Evolutionary conservation across 345 rosid species (phyloP), one percentile per base, ranked within the genome.

Genomic region (Erodium maritimum): DNA sequence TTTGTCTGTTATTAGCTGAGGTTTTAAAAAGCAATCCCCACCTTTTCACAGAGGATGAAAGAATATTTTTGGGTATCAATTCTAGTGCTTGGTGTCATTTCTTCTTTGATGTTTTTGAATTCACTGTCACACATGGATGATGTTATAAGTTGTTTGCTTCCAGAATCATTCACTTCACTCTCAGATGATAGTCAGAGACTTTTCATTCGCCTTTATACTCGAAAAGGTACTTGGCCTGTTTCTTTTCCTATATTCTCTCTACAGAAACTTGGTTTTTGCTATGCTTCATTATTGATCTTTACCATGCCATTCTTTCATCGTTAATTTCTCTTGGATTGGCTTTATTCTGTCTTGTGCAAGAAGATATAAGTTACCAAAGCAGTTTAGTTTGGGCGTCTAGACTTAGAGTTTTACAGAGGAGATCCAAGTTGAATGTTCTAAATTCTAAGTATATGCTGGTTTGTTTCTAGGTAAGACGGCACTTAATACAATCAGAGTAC

Each of bases 111-210:
- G 23, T 50, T 59, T 33, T 29, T 37, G 24, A 33, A 37, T 58
- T 1, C 54, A 18, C 46, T 42, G 22, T 16, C 24, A 51, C 52
- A 23, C 61, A 46, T 53, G n/a, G 56, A 21, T 54, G 18, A 58
- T 64, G 23, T 45, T 48, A 62, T 58, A 0, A 59, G 54, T 69
- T 65, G 21, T 69, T 56, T 70, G 29, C 72, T 72, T 51, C 57
- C 91, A 91, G 98, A 82, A 65, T 84, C 88, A 60, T 86, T 86
- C 67, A 56, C 66, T 29, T 59, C 78, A 22, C 84, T 88, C 45
- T 73, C 89, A 37, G 79, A 75, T 62, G 93, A 76, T 70, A 73
- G 95, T 73, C 96, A 86, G 66, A 80, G 93, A 77, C 85, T 91
- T 65, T 91, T 91, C 65, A 69, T 91, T 58, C 87, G 95, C 70